These are phyloP conservation scores for Gossypium aridum DNA, from an alignment of 441 rosid genomes.

Conservation along the genomic window DNA sequence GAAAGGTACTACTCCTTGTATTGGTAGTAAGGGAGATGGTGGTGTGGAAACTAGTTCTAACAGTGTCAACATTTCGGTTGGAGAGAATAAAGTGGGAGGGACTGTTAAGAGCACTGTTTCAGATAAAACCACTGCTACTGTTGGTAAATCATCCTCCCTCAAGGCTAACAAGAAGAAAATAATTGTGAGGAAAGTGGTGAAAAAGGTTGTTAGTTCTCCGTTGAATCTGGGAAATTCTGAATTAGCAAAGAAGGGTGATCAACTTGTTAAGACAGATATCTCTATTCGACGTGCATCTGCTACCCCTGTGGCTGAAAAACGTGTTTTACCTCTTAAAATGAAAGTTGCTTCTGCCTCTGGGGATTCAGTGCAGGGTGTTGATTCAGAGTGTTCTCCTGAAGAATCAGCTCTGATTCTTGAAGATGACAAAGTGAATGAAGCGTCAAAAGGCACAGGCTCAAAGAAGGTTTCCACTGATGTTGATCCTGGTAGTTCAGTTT, in stretches of 20 bases:
- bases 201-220: constrained; percentile 26
- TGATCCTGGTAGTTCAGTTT: constrained; percentile 15
- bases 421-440: constrained; percentile 18
- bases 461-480: constrained; percentile 17
- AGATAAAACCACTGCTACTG: constrained; percentile 27
- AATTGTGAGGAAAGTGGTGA: constrained; percentile 38
- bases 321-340: constrained; percentile 14
- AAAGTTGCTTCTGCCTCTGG: constrained; percentile 12
- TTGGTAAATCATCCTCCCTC: constrained; percentile 24
- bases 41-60: constrained; percentile 21
- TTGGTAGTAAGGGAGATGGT: constrained; percentile 3
- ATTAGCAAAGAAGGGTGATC: constrained; percentile 17
- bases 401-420: constrained; percentile 15
- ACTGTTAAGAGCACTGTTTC: constrained; percentile 20
- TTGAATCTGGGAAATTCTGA: constrained; percentile 21
- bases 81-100: constrained; percentile 19
- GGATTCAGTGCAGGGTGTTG: constrained; percentile 20
- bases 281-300: constrained; percentile 14
- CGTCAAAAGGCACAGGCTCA: constrained; percentile 13
- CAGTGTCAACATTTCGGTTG: constrained; percentile 19
- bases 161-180: constrained; percentile 57
- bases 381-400: constrained; percentile 21
- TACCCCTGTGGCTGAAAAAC: constrained; percentile 25
- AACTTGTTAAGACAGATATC: constrained; percentile 17
- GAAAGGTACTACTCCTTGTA: constrained; percentile 18